These are phyloP conservation scores for Xerophyta viscosa DNA, from an alignment of 106 monocot genomes.

Conservation along the genomic window DNA sequence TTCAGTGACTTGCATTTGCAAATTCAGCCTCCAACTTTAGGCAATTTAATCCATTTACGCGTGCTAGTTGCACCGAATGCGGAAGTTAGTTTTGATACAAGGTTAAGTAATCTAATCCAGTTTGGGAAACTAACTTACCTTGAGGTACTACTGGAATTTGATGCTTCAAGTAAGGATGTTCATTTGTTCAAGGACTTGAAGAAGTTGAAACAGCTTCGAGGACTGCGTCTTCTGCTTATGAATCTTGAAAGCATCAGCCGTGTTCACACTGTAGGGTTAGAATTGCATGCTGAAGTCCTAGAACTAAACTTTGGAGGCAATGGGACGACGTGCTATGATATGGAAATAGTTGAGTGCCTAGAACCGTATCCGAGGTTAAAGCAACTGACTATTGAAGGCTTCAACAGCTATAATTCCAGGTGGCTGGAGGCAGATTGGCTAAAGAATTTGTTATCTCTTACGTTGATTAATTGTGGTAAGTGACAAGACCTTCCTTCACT, in stretches of 20 bases:
- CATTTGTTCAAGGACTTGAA: constrained; percentile 10
- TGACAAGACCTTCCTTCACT: no score
- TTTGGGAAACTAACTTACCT: constrained; percentile 5
- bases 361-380: constrained; percentile 10
- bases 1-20: not conserved
- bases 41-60: constrained; percentile 4
- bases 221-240: no score
- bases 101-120: not conserved
- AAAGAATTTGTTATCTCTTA: not conserved
- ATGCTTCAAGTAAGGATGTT: constrained; percentile 2
- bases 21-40: constrained; percentile 1
- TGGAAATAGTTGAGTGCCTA: not conserved
- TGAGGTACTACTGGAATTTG: not conserved
- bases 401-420: constrained; percentile 1
- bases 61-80: not conserved
- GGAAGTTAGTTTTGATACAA: not conserved
- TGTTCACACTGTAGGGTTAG: no score
- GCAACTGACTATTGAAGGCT: constrained; percentile 2
- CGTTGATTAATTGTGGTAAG: not conserved
- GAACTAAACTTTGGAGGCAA: no score
- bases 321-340: no score
- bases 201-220: not conserved
- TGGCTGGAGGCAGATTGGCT: constrained; percentile 19
- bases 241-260: no score
- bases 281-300: no score